These are phyloP conservation scores for Boletellus emodensis DNA, from an alignment of 768 basidiomycete genomes.

Conservation along the genomic window DNA sequence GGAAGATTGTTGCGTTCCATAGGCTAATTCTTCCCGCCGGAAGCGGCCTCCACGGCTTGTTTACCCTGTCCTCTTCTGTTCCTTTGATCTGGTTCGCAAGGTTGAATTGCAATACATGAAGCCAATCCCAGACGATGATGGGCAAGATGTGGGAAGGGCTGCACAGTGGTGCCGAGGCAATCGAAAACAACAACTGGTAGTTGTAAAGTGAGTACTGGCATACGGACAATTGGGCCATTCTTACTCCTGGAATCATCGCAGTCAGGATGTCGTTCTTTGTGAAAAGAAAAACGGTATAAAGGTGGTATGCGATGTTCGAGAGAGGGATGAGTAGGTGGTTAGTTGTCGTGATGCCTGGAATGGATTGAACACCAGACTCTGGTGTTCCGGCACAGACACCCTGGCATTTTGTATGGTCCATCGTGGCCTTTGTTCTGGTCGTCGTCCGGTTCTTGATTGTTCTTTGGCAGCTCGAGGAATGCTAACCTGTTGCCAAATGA, in stretches of 20 bases:
- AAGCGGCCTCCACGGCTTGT: slow-evolving; percentile 44
- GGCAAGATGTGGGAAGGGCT: slow-evolving; percentile 18
- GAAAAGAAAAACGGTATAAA: slow-evolving; percentile 37
- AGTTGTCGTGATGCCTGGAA: slow-evolving; percentile 9
- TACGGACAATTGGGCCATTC: slow-evolving; percentile 2
- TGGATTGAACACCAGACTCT: not conserved
- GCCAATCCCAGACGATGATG: slow-evolving; percentile 40
- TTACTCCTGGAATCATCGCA: slow-evolving; percentile 43
- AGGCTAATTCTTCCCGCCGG: slow-evolving; percentile 40
- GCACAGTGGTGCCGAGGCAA: slow-evolving; percentile 31
- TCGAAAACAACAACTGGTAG: slow-evolving; percentile 32
- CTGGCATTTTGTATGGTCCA: slow-evolving; percentile 4
- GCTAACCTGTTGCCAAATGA: too few relatives aligned
- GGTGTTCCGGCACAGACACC: not conserved
- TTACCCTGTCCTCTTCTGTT: slow-evolving; percentile 40
- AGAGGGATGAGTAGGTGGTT: not conserved
- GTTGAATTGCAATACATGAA: slow-evolving; percentile 42
- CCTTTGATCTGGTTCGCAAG: slow-evolving; percentile 42
- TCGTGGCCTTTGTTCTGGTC: slow-evolving; percentile 1
- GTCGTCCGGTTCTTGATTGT: not conserved
- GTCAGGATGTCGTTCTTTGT: slow-evolving; percentile 46
- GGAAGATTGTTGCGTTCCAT: slow-evolving; percentile 30
- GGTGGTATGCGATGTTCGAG: slow-evolving; percentile 16
- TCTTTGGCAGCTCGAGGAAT: not conserved
- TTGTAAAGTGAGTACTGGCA: not conserved